These are phyloP conservation scores for Cucurbita maxima DNA, from an alignment of 306 rosid species.

Conservation along the genomic window DNA sequence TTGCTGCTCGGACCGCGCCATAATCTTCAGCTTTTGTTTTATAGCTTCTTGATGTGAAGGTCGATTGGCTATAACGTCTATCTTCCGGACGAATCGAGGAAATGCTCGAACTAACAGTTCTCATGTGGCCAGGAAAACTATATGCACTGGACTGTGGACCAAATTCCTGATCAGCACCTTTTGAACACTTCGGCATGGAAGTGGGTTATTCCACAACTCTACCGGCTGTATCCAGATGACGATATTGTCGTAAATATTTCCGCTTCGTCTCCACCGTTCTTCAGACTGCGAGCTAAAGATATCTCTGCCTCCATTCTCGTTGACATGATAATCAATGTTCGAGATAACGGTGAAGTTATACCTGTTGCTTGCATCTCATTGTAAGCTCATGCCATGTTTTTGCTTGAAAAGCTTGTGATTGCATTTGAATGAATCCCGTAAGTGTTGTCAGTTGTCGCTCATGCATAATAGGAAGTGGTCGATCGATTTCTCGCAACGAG, in stretches of 20 bases:
- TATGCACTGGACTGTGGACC: conserved; percentile 47
- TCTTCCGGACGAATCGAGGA: neutral
- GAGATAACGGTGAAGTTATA: conserved; percentile 34
- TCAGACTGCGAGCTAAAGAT: conserved; percentile 29
- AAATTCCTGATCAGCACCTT: conserved; percentile 35
- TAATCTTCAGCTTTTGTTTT: neutral
- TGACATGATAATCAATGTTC: conserved; percentile 46
- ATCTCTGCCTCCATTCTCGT: conserved; percentile 20
- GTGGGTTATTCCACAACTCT: conserved; percentile 62
- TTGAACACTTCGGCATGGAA: conserved; percentile 69
- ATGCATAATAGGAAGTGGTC: neutral
- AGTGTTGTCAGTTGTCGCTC: no score
- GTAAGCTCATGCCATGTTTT: conserved; percentile 29
- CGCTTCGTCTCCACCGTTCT: conserved; percentile 45
- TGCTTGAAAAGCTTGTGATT: neutral
- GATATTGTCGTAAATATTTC: conserved; percentile 50
- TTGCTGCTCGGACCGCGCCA: neutral
- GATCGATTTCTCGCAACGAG: neutral
- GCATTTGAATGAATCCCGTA: no score
- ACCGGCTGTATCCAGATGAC: conserved; percentile 57
- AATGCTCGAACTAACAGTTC: neutral
- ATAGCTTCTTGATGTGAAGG: neutral
- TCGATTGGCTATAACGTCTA: neutral
- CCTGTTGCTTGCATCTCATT: conserved; percentile 65
- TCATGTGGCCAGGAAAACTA: conserved; percentile 24